Percentiles rank a stretch among this genome's conserved stretches.
Conservation (phyloP, 2,329 filamentous ascomycete species). For the Phialophora tarda region DNA sequence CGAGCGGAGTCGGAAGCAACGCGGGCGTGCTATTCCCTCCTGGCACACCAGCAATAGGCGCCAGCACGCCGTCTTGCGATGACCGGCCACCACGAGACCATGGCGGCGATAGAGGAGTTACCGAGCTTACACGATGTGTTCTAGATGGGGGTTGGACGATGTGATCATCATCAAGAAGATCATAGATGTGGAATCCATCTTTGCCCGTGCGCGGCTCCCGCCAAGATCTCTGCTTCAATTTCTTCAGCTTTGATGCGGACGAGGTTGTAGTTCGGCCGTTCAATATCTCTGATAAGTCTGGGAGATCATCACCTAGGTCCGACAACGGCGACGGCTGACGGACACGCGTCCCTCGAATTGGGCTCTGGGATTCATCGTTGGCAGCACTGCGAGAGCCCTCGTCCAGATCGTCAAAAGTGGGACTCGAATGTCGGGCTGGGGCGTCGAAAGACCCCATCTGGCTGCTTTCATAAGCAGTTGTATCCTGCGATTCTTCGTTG, state of each 20-base stretch:
- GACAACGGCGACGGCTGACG: slow-evolving; percentile 25
- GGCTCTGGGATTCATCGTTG: slow-evolving; percentile 45
- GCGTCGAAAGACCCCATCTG: slow-evolving; percentile 20
- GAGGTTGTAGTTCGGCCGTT: slow-evolving; percentile 7
- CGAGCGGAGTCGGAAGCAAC: slow-evolving; percentile 34
- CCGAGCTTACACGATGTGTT: slow-evolving; percentile 7
- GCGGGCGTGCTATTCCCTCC: slow-evolving; percentile 18
- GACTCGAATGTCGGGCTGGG: slow-evolving; percentile 31
- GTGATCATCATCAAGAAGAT: slow-evolving; percentile 27
- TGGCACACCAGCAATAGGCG: neutral
- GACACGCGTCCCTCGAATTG: slow-evolving; percentile 33
- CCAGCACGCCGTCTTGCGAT: slow-evolving; percentile 13
- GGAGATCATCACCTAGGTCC: slow-evolving; percentile 30
- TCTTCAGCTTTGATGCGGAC: slow-evolving; percentile 1
- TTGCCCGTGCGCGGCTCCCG: neutral
- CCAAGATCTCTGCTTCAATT: neutral
- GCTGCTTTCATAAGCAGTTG: slow-evolving; percentile 34
- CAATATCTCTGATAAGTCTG: slow-evolving; percentile 32
- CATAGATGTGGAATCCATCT: slow-evolving; percentile 28
- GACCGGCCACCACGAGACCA: slow-evolving; percentile 46
- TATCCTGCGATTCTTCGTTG: slow-evolving; percentile 29
- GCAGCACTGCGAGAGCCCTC: slow-evolving; percentile 41
- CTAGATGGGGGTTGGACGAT: neutral
- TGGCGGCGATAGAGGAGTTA: slow-evolving; percentile 49
- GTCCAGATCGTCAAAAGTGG: slow-evolving; percentile 44